These are phyloP conservation scores for Phoma sp. DNA, from an alignment of 2,329 filamentous ascomycete species.

Conservation along the genomic window DNA sequence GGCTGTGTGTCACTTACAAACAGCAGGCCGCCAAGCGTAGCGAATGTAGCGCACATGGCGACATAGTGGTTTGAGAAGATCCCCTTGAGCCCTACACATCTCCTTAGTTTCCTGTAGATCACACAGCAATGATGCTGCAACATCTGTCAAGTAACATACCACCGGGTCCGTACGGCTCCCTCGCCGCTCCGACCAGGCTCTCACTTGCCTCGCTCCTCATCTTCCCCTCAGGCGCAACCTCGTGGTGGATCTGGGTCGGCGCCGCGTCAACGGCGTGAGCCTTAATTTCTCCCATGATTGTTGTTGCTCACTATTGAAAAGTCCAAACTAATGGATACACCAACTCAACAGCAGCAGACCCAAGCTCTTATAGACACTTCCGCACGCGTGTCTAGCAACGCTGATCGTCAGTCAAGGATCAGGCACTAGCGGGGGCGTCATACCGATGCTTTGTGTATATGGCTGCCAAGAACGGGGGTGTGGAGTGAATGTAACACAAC, in stretches of 20 bases:
- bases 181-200: slow-evolving; percentile 8
- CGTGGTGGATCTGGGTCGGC: slow-evolving; percentile 29
- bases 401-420: not conserved
- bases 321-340: slow-evolving; percentile 9
- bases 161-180: slow-evolving; percentile 41
- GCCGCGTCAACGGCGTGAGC: slow-evolving; percentile 26
- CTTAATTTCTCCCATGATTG: slow-evolving; percentile 19
- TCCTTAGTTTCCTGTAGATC: not conserved
- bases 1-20: slow-evolving; percentile 40
- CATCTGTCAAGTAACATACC: slow-evolving; percentile 25
- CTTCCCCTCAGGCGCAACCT: slow-evolving; percentile 23
- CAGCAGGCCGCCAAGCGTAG: slow-evolving; percentile 57
- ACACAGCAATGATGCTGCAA: not conserved
- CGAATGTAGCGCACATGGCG: slow-evolving; percentile 58
- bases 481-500: not conserved
- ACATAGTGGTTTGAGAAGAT: slow-evolving; percentile 58
- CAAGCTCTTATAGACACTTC: slow-evolving; percentile 1
- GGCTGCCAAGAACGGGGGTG: not conserved
- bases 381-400: not conserved
- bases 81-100: slow-evolving; percentile 51
- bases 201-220: slow-evolving; percentile 8
- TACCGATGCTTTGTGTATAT: not conserved
- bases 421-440: not conserved
- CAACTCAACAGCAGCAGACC: not conserved
- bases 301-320: slow-evolving; percentile 6